phyloP scores from a whole-genome alignment of 306 rosid species.

The Abrus pulchellus region DNA sequence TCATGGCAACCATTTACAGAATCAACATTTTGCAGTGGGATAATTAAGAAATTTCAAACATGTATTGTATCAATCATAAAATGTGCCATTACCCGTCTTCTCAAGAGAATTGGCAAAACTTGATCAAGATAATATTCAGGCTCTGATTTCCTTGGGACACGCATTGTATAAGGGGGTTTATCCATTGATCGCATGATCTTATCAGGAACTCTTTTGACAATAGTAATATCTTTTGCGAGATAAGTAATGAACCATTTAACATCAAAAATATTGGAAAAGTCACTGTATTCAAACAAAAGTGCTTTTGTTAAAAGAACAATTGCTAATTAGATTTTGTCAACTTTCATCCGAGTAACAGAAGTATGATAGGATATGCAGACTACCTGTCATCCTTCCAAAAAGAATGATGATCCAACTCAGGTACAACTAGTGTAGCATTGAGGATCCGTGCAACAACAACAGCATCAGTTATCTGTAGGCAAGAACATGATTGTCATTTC shows the following conservation, averaged over 20 bases:
- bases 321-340: slow-evolving; percentile 40
- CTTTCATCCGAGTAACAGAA: slow-evolving; percentile 23
- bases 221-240: slow-evolving; percentile 86
- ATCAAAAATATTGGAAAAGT: slow-evolving; percentile 85
- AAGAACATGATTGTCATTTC: slow-evolving; percentile 51
- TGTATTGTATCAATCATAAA: slow-evolving; percentile 15
- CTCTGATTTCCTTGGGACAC: slow-evolving; percentile 97
- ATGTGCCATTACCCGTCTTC: slow-evolving; percentile 75
- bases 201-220: slow-evolving; percentile 91
- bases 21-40: slow-evolving; percentile 8
- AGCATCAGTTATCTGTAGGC: slow-evolving; percentile 93
- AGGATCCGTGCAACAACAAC: slow-evolving; percentile 96
- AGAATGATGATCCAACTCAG: slow-evolving; percentile 94
- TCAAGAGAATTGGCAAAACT: slow-evolving; percentile 90
- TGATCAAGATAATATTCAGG: slow-evolving; percentile 98
- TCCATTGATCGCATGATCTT: slow-evolving; percentile 96
- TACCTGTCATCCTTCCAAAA: slow-evolving; percentile 98
- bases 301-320: slow-evolving; percentile 20
- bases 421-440: slow-evolving; percentile 95
- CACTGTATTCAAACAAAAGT: slow-evolving; percentile 61
- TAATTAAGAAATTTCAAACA: slow-evolving; percentile 19
- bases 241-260: slow-evolving; percentile 87
- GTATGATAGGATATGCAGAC: slow-evolving; percentile 22
- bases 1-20: slow-evolving; percentile 16
- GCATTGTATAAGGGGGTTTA: slow-evolving; percentile 98